Conservation (phyloP, 2,329 filamentous ascomycete species). For the Ceratocystiopsis sp. region DNA sequence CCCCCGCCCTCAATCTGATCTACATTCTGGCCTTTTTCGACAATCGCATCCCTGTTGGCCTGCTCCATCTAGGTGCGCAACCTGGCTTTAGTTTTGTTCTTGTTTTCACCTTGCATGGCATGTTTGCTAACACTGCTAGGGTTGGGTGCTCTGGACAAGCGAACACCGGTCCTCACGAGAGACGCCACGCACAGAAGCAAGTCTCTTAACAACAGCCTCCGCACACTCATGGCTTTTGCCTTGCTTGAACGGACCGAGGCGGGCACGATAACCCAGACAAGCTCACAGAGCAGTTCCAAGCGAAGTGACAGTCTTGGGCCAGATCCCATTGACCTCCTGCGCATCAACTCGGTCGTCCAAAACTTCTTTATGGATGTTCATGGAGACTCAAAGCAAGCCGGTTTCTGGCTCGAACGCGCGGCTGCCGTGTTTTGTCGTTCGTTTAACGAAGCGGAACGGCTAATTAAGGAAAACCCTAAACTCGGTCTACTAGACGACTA, state of each 20-base stretch:
- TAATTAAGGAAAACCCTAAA: conserved; percentile 23
- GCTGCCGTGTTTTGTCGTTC: conserved; percentile 30
- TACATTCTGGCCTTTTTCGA: conserved; percentile 48
- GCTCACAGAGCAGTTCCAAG: conserved; percentile 22
- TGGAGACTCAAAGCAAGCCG: conserved; percentile 21
- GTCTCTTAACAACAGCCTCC: conserved; percentile 30
- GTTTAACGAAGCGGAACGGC: conserved; percentile 27
- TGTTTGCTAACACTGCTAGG: conserved; percentile 14
- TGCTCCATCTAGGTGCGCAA: conserved; percentile 37
- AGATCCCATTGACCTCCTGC: conserved; percentile 31
- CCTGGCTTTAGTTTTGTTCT: neutral
- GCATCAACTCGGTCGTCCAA: conserved; percentile 34
- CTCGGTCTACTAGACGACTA: conserved; percentile 35
- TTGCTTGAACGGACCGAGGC: conserved; percentile 33
- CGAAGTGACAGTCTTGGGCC: conserved; percentile 22
- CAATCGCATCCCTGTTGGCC: conserved; percentile 47
- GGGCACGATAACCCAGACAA: conserved; percentile 21
- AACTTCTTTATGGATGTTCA: conserved; percentile 33
- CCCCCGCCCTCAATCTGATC: conserved; percentile 46
- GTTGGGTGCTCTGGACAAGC: conserved; percentile 25
- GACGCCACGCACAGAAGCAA: conserved; percentile 19
- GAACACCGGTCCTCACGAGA: conserved; percentile 27
- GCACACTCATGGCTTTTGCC: conserved; percentile 32
- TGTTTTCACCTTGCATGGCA: neutral
- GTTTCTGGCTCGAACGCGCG: conserved; percentile 32